Percentiles rank a stretch among this genome's conserved stretches.
phyloP scores from a whole-genome alignment of 345 rosid species.

The thale cress (Arabidopsis thaliana) region DNA sequence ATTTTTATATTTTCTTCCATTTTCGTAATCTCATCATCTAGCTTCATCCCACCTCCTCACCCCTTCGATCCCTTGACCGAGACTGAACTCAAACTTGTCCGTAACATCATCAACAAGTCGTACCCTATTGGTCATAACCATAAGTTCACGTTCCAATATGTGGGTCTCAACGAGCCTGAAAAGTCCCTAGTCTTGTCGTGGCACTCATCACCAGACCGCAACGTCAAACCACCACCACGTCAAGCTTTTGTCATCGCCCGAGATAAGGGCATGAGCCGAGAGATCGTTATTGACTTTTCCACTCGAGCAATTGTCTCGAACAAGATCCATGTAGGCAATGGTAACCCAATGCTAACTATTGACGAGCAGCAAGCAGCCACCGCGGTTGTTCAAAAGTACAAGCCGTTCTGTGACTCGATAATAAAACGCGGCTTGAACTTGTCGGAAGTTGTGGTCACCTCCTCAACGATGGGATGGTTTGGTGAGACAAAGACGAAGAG shows the following conservation, averaged over 20 bases:
- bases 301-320: conserved; percentile 44
- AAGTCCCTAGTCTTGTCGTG: conserved; percentile 59
- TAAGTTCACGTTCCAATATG: conserved; percentile 60
- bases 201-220: conserved; percentile 39
- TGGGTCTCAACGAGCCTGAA: conserved; percentile 73
- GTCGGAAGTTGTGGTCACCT: conserved; percentile 60
- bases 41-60: conserved; percentile 48
- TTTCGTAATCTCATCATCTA: conserved; percentile 30
- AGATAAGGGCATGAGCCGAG: conserved; percentile 49
- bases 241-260: conserved; percentile 61
- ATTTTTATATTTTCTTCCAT: conserved; percentile 14
- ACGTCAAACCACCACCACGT: conserved; percentile 48
- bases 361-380: conserved; percentile 51
- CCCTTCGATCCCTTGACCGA: conserved; percentile 71
- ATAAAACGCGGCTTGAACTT: conserved; percentile 50
- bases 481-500: conserved; percentile 51
- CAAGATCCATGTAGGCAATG: conserved; percentile 53
- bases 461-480: conserved; percentile 77
- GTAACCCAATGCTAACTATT: conserved; percentile 61
- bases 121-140: conserved; percentile 37
- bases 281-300: conserved; percentile 56
- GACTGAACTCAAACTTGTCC: conserved; percentile 56
- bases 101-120: conserved; percentile 42
- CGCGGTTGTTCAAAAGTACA: conserved; percentile 47
- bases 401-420: conserved; percentile 52